phyloP scores from a whole-genome alignment of 805 yeast genomes.

The Wickerhamomyces rabaulensis region DNA sequence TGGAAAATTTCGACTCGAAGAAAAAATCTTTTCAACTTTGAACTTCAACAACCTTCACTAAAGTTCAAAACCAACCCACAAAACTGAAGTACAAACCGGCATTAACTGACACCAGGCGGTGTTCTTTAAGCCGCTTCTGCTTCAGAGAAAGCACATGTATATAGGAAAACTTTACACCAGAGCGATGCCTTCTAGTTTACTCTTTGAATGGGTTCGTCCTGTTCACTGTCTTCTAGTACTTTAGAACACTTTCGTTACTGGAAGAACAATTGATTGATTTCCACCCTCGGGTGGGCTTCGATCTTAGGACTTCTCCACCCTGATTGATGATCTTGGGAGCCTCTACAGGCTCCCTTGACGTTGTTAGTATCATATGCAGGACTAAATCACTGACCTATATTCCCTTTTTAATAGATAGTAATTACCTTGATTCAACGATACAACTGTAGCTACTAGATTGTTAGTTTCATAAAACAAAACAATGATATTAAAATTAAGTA shows the following conservation, averaged over 20 bases:
- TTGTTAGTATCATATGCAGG: conserved; percentile 14
- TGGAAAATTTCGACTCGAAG: background rate
- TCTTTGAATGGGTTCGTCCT: conserved; percentile 28
- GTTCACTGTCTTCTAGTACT: conserved; percentile 22
- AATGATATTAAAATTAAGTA: background rate
- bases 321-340: conserved; percentile 15
- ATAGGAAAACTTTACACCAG: conserved; percentile 7
- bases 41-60: background rate
- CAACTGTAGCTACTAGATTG: background rate
- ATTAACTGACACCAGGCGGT: background rate
- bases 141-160: background rate
- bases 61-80: background rate
- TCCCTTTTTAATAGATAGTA: background rate
- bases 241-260: conserved; percentile 27
- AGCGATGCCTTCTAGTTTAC: conserved; percentile 25
- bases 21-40: background rate
- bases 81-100: background rate
- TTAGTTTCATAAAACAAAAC: background rate
- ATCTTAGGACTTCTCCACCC: conserved; percentile 26
- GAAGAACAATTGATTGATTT: conserved; percentile 17
- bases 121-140: background rate
- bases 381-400: conserved; percentile 27
- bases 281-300: background rate
- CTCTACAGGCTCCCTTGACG: background rate
- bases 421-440: no score